Base-by-base conservation (phyloP, 73 alveolate genomes). In the Blepharisma japonicum region DNA sequence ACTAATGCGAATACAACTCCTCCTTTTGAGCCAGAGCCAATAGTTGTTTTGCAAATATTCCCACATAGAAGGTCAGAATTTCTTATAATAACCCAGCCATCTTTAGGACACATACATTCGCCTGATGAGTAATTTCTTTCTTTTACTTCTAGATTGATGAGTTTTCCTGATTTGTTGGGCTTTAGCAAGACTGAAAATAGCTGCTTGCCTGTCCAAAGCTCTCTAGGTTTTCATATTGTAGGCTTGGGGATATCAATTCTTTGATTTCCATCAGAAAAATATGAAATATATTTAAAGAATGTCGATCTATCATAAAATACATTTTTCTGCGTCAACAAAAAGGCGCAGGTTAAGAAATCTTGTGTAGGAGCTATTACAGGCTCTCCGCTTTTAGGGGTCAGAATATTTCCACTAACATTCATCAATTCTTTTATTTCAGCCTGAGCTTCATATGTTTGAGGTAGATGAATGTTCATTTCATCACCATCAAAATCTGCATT, bases 401-500 rank as follows among this genome's bases (percentile, higher is more conserved):
- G 90, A 32, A 97, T 67, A 86, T 97, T 97, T 55, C 92, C 77
- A 6, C 87, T 87, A 6, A 94, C 98, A 49, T 92, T 93, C 99
- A 96, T 95, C 78, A 97, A 80, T 55, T 83, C 77, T 55, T 81
- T 71, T 20, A 98, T 98, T 83, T 97, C 99, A 21, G 99, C 94
- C 84, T 89, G 86, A 6, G 98, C 99, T 81, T 97, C 99, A 71
- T 93, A 95, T n/a, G 99, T 94, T 84, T 96, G 94, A 11, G 99
- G 99, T 55, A 97, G 80, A 89, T 97, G 99, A 55, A 97, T 91
- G 85, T 97, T 97, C 99, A 97, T 97, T 87, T 97, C 99, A 86
- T 97, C 99, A 9, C 99, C 99, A 87, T 97, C 99, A 83, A 97
- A 97, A 89, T 97, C 99, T 6, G 99, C 99, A 82, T 97, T 97